Evolutionary conservation across 768 basidiomycete genomes (phyloP).

Genomic region (Cubamyces sp.): DNA sequence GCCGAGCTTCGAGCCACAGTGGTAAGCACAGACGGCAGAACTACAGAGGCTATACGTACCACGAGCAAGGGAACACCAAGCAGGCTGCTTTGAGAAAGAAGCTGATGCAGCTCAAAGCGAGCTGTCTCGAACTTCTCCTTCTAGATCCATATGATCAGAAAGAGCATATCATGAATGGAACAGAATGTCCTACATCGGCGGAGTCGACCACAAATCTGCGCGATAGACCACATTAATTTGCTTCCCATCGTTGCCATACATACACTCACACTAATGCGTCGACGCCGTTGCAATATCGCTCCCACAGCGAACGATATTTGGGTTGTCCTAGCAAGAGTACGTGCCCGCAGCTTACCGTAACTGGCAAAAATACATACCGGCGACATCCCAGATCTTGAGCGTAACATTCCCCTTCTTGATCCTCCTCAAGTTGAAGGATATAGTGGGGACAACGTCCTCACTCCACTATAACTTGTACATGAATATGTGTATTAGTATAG

Average conservation of each 20-base stretch:
- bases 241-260: neutral
- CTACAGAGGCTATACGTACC: conserved; percentile 49
- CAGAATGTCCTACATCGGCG: conserved; percentile 64
- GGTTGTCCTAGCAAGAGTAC: conserved; percentile 67
- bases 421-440: conserved; percentile 90
- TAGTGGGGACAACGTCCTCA: conserved; percentile 95
- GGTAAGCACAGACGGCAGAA: neutral
- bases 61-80: conserved; percentile 80
- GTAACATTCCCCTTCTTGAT: conserved; percentile 89
- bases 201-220: conserved; percentile 92
- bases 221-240: neutral
- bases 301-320: conserved; percentile 95
- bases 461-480: conserved; percentile 64
- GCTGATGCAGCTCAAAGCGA: conserved; percentile 81
- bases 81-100: conserved; percentile 68
- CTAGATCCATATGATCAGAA: conserved; percentile 42
- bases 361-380: conserved; percentile 53
- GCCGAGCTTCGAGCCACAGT: conserved; percentile 58
- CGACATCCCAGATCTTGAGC: conserved; percentile 95
- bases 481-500: too few species aligned
- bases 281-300: conserved; percentile 90
- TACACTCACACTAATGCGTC: conserved; percentile 84
- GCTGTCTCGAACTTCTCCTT: conserved; percentile 82
- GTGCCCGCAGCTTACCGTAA: conserved; percentile 3
- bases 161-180: neutral